Percentiles rank a stretch among this genome's conserved stretches.
These are phyloP conservation scores for Protostelium mycophagum DNA, from an alignment of 78 protist species.

Conservation along the genomic window DNA sequence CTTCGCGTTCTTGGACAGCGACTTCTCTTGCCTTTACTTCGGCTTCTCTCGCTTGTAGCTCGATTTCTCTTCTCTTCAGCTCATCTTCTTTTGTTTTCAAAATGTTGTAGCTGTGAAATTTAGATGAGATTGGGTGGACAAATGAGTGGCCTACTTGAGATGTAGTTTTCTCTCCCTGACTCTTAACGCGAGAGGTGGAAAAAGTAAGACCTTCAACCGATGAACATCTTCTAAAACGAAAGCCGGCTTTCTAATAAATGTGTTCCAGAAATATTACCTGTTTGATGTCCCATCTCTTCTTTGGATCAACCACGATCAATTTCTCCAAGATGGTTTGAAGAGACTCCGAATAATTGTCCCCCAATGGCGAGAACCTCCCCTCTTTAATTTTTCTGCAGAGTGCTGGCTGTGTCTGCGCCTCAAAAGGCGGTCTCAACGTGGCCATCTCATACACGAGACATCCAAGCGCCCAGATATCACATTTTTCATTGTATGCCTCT, in stretches of 20 bases:
- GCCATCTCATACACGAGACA: conserved; percentile 75
- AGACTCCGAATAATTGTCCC: conserved; percentile 21
- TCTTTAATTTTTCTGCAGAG: conserved; percentile 52
- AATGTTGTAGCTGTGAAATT: conserved; percentile 13
- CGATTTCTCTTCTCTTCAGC: conserved; percentile 23
- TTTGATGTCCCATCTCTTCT: neutral
- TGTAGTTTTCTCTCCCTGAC: conserved; percentile 34
- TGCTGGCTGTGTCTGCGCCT: conserved; percentile 47
- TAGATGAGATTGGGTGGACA: neutral
- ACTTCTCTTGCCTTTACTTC: conserved; percentile 20
- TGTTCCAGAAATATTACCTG: neutral
- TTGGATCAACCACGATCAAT: conserved; percentile 37
- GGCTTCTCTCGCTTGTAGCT: conserved; percentile 21
- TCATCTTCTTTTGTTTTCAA: conserved; percentile 48
- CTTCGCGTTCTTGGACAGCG: conserved; percentile 10
- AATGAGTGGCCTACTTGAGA: neutral
- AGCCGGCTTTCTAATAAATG: neutral
- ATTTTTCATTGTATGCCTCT: conserved; percentile 66
- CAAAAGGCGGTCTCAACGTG: conserved; percentile 70
- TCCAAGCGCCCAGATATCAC: conserved; percentile 89
- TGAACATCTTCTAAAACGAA: conserved; percentile 16
- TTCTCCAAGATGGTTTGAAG: conserved; percentile 21
- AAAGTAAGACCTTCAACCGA: conserved; percentile 22
- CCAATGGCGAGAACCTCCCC: conserved; percentile 38
- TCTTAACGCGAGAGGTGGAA: conserved; percentile 19